These are phyloP conservation scores for Herpetomonas muscarum DNA, from an alignment of 208 protist species.

Conservation along the genomic window DNA sequence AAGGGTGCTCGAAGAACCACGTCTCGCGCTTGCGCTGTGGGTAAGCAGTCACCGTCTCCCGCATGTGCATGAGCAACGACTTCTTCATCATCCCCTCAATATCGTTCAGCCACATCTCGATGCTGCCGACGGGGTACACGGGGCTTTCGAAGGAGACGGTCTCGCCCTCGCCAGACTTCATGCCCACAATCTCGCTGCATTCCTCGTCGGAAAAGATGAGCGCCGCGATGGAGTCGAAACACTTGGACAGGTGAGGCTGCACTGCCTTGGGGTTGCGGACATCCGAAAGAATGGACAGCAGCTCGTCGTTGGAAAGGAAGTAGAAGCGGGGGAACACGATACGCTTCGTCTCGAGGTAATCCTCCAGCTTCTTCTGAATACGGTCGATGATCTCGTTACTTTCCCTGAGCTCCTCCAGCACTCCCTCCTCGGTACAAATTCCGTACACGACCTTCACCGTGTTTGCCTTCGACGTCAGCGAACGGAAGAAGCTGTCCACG, in stretches of 20 bases:
- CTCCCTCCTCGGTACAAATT: slow-evolving; percentile 75
- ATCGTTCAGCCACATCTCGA: slow-evolving; percentile 94
- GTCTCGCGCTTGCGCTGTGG: slow-evolving; percentile 59
- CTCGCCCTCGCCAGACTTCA: slow-evolving; percentile 92
- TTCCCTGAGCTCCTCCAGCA: slow-evolving; percentile 77
- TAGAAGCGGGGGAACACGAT: slow-evolving; percentile 97
- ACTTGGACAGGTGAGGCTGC: slow-evolving; percentile 95
- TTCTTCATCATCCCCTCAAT: slow-evolving; percentile 93
- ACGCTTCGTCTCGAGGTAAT: slow-evolving; percentile 97
- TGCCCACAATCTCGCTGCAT: slow-evolving; percentile 83
- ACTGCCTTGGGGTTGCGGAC: slow-evolving; percentile 94
- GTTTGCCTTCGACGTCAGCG: slow-evolving; percentile 82
- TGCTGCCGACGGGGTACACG: slow-evolving; percentile 86
- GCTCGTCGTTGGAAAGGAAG: slow-evolving; percentile 98
- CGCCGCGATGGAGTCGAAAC: slow-evolving; percentile 94
- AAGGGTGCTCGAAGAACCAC: slow-evolving; percentile 94
- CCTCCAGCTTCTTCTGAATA: slow-evolving; percentile 95
- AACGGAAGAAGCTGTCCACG: slow-evolving; percentile 90
- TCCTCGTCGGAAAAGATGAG: slow-evolving; percentile 79
- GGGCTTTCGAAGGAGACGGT: slow-evolving; percentile 81
- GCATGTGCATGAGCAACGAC: slow-evolving; percentile 86
- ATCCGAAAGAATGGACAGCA: slow-evolving; percentile 97
- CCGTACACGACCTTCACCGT: slow-evolving; percentile 86
- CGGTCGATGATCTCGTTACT: slow-evolving; percentile 90
- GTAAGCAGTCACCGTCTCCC: slow-evolving; percentile 75